Conservation (phyloP, 345 rosid species). For the Corchorus olitorius region DNA sequence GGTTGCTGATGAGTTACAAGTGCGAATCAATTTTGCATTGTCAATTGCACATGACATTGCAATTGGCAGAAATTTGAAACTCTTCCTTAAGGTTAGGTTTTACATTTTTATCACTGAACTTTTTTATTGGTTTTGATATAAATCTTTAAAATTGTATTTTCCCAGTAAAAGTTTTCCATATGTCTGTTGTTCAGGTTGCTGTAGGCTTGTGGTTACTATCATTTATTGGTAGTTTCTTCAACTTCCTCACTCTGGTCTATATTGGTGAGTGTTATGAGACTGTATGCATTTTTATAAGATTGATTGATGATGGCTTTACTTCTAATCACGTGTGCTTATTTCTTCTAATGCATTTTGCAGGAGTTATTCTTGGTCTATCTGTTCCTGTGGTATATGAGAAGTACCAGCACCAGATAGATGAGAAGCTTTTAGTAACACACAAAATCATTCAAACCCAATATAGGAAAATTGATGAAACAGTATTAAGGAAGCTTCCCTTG, state of each 20-base stretch:
- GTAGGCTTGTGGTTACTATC: constrained; percentile 58
- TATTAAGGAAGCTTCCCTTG: constrained; percentile 53
- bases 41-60: constrained; percentile 72
- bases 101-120: neutral
- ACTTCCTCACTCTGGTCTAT: constrained; percentile 74
- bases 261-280: constrained; percentile 55
- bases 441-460: constrained; percentile 54
- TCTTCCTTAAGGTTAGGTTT: constrained; percentile 63
- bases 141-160: neutral
- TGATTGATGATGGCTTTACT: neutral
- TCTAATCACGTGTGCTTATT: constrained; percentile 9
- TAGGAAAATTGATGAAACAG: constrained; percentile 53
- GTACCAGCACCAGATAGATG: constrained; percentile 69
- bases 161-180: neutral
- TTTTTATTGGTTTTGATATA: neutral
- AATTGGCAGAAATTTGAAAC: constrained; percentile 56
- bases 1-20: constrained; percentile 53
- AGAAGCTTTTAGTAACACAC: constrained; percentile 49
- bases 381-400: constrained; percentile 72
- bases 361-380: constrained; percentile 67
- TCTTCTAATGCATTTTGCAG: constrained; percentile 37
- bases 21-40: constrained; percentile 57
- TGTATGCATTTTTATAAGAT: neutral
- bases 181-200: constrained; percentile 51
- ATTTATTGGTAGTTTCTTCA: constrained; percentile 66